Evolutionary conservation across 805 yeast species (phyloP).

Genomic region (Myxozyma neotropica): DNA sequence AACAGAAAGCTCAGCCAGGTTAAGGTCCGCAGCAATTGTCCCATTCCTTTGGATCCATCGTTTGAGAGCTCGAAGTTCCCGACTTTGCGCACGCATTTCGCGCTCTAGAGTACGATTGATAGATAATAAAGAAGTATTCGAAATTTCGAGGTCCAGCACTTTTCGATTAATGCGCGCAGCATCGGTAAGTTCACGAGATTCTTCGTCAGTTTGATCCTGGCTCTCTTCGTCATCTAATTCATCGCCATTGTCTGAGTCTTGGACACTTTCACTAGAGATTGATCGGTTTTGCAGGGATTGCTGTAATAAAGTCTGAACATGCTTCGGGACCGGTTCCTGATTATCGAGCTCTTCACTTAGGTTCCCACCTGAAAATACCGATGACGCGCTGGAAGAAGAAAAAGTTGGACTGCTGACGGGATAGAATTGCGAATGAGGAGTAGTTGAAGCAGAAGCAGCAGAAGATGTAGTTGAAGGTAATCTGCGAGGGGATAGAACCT

Average conservation of each 20-base stretch:
- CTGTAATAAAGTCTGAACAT: background rate
- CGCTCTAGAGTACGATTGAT: slow-evolving; percentile 39
- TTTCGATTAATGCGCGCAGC: slow-evolving; percentile 34
- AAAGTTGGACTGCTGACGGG: slow-evolving; percentile 4
- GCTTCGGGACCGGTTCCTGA: background rate
- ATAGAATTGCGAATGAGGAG: background rate
- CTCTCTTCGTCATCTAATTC: background rate
- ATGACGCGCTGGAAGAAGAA: slow-evolving; percentile 9
- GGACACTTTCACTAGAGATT: background rate
- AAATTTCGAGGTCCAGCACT: slow-evolving; percentile 40
- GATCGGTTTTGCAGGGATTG: background rate
- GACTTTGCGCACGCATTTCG: slow-evolving; percentile 34
- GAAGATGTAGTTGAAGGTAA: slow-evolving; percentile 1
- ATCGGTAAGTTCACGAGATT: slow-evolving; percentile 4
- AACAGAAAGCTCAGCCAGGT: background rate
- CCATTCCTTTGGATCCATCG: slow-evolving; percentile 21
- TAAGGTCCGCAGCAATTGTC: background rate
- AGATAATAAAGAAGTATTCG: slow-evolving; percentile 38
- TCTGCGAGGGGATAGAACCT: slow-evolving; percentile 22
- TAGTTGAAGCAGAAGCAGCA: background rate
- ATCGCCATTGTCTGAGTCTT: background rate
- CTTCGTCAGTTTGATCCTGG: background rate
- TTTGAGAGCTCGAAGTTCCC: slow-evolving; percentile 33
- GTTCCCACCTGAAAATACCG: background rate
- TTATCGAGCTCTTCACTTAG: background rate